Conservation (phyloP, 1,284 basidiomycete species). For the Cryptococcus sp. region DNA sequence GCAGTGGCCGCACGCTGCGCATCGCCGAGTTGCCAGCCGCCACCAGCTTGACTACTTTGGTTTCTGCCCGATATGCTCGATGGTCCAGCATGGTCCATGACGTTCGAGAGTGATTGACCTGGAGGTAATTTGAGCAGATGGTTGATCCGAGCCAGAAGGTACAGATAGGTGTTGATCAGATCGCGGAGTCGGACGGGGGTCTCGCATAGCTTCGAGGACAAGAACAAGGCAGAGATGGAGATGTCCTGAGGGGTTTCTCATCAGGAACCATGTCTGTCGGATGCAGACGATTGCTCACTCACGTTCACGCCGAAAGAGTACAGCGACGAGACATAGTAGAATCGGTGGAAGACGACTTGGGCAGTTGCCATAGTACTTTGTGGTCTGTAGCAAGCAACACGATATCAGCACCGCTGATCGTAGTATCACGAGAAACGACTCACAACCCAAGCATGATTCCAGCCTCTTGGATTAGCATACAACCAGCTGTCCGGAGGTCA, state of each 20-base stretch:
- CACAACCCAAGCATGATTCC: conserved; percentile 86
- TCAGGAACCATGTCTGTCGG: too few species aligned
- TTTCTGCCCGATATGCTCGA: background rate
- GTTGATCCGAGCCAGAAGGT: conserved; percentile 58
- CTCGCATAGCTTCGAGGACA: conserved; percentile 95
- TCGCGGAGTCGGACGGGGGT: conserved; percentile 87
- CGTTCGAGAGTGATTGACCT: conserved; percentile 6
- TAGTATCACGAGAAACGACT: conserved; percentile 41
- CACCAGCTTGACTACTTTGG: too few species aligned
- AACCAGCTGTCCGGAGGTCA: conserved; percentile 82
- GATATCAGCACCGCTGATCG: background rate
- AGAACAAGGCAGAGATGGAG: conserved; percentile 87
- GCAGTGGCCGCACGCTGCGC: conserved; percentile 1
- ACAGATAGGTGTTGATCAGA: conserved; percentile 91
- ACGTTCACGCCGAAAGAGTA: conserved; percentile 89
- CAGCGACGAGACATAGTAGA: conserved; percentile 95
- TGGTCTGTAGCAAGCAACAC: conserved; percentile 63
- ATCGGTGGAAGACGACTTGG: conserved; percentile 93
- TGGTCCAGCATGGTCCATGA: background rate
- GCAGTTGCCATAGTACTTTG: conserved; percentile 96
- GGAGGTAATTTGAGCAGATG: conserved; percentile 44
- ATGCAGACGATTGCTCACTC: too few species aligned
- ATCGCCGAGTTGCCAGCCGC: conserved; percentile 6
- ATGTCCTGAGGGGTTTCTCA: conserved; percentile 66
- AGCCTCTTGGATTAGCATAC: conserved; percentile 91